Percentiles rank a stretch among this genome's conserved stretches.
phyloP scores from a whole-genome alignment of 176 grass and related monocot species.

The Oryza meyeriana region DNA sequence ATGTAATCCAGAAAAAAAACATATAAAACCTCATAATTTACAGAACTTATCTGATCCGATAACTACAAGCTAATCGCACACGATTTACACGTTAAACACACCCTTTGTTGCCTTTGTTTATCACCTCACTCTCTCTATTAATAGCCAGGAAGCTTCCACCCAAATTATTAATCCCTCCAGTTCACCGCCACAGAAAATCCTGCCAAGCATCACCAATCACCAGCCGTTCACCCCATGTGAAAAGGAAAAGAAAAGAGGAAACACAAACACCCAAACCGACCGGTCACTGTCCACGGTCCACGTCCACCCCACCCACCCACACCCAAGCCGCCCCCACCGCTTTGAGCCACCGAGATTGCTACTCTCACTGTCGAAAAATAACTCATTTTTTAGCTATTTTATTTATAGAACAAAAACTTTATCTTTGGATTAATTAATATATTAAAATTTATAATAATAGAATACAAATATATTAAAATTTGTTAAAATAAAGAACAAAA shows the following conservation, averaged over 20 bases:
- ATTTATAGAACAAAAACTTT: too few relatives aligned
- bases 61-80: background rate
- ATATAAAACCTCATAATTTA: too few relatives aligned
- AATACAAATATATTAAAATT: too few relatives aligned
- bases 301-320: background rate
- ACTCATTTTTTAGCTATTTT: too few relatives aligned
- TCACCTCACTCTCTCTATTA: too few relatives aligned
- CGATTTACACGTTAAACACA: background rate
- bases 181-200: conserved; percentile 22
- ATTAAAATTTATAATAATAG: too few relatives aligned
- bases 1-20: too few relatives aligned
- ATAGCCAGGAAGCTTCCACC: background rate
- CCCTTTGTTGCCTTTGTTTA: fast-evolving
- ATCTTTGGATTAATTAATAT: too few relatives aligned
- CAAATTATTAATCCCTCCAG: background rate
- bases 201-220: too few relatives aligned
- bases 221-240: background rate
- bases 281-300: conserved; percentile 11
- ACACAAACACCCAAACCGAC: background rate
- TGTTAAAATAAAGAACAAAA: too few relatives aligned
- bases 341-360: too few relatives aligned
- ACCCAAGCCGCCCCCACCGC: background rate
- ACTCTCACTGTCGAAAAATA: too few relatives aligned
- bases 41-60: background rate
- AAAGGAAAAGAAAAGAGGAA: background rate